A percentile compares a stretch with the other conserved stretches of the same genome.
phyloP scores from a whole-genome alignment of 2,329 filamentous ascomycete species.

The Epichloe elymi region DNA sequence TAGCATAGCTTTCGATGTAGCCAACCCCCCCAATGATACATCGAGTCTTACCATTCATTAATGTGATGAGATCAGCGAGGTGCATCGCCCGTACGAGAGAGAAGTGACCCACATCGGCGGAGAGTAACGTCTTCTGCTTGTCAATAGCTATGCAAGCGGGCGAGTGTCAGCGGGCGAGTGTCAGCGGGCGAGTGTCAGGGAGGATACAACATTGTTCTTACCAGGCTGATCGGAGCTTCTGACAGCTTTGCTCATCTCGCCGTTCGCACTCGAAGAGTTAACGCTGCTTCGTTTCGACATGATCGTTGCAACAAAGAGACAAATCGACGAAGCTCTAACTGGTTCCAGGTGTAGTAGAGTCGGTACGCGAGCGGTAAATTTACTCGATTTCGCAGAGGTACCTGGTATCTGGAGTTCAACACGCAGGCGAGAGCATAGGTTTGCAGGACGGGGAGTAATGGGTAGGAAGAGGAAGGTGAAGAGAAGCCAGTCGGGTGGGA shows the following conservation, averaged over 20 bases:
- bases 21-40: not conserved
- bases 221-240: constrained; percentile 18
- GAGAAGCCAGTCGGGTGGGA: not conserved
- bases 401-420: not conserved
- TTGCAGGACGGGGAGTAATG: constrained; percentile 19
- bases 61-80: constrained; percentile 71
- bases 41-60: constrained; percentile 51
- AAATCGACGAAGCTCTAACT: not conserved
- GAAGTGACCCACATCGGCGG: constrained; percentile 60
- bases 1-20: not conserved
- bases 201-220: constrained; percentile 11
- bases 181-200: not conserved
- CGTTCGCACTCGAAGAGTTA: constrained; percentile 16
- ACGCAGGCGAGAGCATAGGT: not conserved
- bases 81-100: constrained; percentile 57
- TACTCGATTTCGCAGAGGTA: not conserved
- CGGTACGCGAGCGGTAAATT: not conserved
- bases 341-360: not conserved
- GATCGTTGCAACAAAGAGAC: constrained; percentile 11
- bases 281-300: constrained; percentile 52
- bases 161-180: not conserved
- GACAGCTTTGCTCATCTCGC: constrained; percentile 17
- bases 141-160: constrained; percentile 39
- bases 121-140: constrained; percentile 65
- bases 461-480: not conserved